phyloP scores from a whole-genome alignment of 78 protist species.

The Dictyostelium citrinum region DNA sequence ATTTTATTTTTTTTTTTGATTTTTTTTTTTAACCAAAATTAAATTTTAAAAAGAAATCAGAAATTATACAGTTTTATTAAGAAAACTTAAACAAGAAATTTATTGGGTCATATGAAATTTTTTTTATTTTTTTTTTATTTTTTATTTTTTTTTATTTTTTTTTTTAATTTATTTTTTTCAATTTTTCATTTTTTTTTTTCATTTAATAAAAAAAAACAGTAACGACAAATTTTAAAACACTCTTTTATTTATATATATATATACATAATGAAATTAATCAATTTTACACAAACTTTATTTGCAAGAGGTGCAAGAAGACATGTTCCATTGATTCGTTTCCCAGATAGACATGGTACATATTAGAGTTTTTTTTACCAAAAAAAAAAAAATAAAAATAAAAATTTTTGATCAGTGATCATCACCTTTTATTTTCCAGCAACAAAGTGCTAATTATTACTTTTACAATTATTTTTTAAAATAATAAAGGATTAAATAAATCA shows the following conservation, averaged over 20 bases:
- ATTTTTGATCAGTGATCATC: neutral
- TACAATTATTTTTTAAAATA: neutral
- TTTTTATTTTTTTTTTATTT: neutral
- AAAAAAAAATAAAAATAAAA: too few species aligned
- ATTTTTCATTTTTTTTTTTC: neutral
- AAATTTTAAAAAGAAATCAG: too few species aligned
- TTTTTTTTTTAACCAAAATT: neutral
- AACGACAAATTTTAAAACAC: neutral
- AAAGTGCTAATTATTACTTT: neutral
- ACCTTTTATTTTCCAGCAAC: neutral
- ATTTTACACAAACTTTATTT: neutral
- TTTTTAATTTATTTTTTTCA: neutral
- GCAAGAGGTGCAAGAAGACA: neutral
- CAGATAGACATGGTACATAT: slow-evolving; percentile 56
- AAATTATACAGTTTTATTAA: too few species aligned
- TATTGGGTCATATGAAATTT: neutral
- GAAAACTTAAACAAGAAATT: neutral
- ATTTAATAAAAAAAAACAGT: neutral
- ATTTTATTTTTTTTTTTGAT: neutral
- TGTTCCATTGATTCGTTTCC: slow-evolving; percentile 64
- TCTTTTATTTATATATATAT: neutral
- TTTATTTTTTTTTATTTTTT: neutral
- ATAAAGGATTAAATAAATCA: neutral
- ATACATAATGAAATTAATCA: neutral
- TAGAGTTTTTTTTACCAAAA: too few species aligned